phyloP scores from a whole-genome alignment of 1,139 yeast genomes.

The Hansenula anomala region DNA sequence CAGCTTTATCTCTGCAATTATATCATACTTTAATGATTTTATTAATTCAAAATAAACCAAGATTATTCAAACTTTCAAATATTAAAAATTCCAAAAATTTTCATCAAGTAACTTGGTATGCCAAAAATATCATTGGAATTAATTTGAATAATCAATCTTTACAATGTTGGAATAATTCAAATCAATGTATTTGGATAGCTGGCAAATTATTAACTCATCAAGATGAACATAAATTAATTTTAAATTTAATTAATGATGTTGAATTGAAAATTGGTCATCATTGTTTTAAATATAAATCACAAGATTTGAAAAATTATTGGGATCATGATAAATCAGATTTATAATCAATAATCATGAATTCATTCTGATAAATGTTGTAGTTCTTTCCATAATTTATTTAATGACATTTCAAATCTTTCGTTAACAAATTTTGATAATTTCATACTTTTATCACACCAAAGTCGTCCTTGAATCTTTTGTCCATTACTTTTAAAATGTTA shows the following conservation, averaged over 20 bases:
- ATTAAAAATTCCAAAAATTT: slow-evolving; percentile 5
- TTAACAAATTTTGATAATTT: slow-evolving; percentile 15
- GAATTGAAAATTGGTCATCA: slow-evolving; percentile 30
- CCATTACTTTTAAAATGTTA: no score
- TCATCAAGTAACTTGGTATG: slow-evolving; percentile 31
- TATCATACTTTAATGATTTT: slow-evolving; percentile 32
- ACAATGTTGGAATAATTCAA: slow-evolving; percentile 27
- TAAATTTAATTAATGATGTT: slow-evolving; percentile 26
- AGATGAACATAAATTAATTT: slow-evolving; percentile 32
- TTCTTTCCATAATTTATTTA: slow-evolving; percentile 13
- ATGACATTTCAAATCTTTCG: slow-evolving; percentile 15
- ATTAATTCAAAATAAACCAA: slow-evolving; percentile 34
- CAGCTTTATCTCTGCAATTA: slow-evolving; percentile 31
- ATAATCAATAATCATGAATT: background rate
- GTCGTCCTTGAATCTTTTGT: slow-evolving; percentile 8
- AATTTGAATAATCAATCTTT: slow-evolving; percentile 7
- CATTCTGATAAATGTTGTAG: background rate
- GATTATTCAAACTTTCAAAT: slow-evolving; percentile 23
- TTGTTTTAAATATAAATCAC: slow-evolving; percentile 27
- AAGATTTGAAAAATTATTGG: slow-evolving; percentile 32
- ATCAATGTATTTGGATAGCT: slow-evolving; percentile 36
- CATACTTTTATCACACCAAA: slow-evolving; percentile 16
- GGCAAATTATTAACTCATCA: slow-evolving; percentile 36
- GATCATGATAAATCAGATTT: background rate
- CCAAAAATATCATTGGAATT: slow-evolving; percentile 32